A percentile compares a stretch with the other conserved stretches of the same genome.
These are phyloP conservation scores for Mucor indicus DNA, from an alignment of 371 early-diverging fungal species.

Conservation along the genomic window DNA sequence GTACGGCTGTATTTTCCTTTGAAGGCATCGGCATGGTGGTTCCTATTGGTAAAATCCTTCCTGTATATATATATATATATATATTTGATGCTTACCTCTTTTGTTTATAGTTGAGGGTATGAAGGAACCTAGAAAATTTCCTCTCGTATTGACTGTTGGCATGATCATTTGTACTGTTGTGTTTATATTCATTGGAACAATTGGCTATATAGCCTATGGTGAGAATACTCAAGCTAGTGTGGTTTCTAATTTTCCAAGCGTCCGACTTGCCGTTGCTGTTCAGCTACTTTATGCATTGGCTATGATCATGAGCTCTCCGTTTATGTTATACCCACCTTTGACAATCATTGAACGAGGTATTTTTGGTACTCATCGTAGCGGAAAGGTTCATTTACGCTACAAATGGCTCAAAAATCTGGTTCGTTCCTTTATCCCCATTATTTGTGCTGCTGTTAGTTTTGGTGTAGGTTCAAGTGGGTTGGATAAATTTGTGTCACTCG, in stretches of 20 bases:
- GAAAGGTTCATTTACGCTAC: slow-evolving; percentile 25
- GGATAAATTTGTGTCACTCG: slow-evolving; percentile 71
- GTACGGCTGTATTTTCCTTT: slow-evolving; percentile 82
- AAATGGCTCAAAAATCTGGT: slow-evolving; percentile 69
- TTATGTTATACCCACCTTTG: slow-evolving; percentile 76
- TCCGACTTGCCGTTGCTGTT: slow-evolving; percentile 48
- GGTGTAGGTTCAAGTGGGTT: slow-evolving; percentile 58
- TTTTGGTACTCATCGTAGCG: slow-evolving; percentile 35
- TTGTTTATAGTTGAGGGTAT: slow-evolving; percentile 52
- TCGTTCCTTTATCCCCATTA: slow-evolving; percentile 48
- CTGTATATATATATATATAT: neutral
- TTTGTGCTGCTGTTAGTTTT: slow-evolving; percentile 62
- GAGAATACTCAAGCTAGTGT: slow-evolving; percentile 66
- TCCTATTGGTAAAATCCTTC: neutral
- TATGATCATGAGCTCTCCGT: slow-evolving; percentile 74
- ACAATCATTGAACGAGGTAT: slow-evolving; percentile 62
- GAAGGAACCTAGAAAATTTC: slow-evolving; percentile 63
- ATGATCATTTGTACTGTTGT: slow-evolving; percentile 58
- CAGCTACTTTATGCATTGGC: slow-evolving; percentile 76
- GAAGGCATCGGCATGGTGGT: slow-evolving; percentile 68
- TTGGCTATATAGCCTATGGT: slow-evolving; percentile 76
- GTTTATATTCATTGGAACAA: slow-evolving; percentile 64
- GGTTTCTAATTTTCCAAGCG: slow-evolving; percentile 60
- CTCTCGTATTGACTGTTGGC: slow-evolving; percentile 54
- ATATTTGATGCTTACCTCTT: neutral